Percentiles rank a stretch among this genome's conserved stretches.
Evolutionary conservation across 352 stramenopile species (phyloP).

Genomic region (Halophytophthora polymorphica): DNA sequence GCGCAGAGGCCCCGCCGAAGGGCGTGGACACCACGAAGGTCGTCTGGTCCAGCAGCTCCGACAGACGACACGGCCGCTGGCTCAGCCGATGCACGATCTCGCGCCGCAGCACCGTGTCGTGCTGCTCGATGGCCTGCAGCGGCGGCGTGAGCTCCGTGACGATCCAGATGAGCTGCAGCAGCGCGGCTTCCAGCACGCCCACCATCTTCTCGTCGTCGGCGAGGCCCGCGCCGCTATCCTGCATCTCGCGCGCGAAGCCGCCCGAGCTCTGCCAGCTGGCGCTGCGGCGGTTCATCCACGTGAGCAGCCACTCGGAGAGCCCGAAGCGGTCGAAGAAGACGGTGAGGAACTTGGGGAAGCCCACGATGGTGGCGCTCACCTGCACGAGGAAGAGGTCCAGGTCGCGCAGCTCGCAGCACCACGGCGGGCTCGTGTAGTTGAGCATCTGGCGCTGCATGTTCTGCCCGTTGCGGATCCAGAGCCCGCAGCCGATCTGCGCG

Average conservation of each 20-base stretch:
- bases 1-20: conserved; percentile 58
- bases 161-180: conserved; percentile 86
- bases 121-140: conserved; percentile 53
- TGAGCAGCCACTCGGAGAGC: conserved; percentile 68
- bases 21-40: conserved; percentile 70
- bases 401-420: conserved; percentile 69
- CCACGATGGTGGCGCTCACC: conserved; percentile 51
- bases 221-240: conserved; percentile 1
- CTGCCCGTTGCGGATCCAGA: conserved; percentile 86
- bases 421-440: conserved; percentile 73
- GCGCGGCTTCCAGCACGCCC: conserved; percentile 65
- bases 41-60: conserved; percentile 77
- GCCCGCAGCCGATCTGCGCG: conserved; percentile 69
- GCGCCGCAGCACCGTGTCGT: conserved; percentile 66
- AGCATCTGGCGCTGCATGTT: conserved; percentile 81
- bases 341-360: conserved; percentile 68
- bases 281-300: conserved; percentile 48
- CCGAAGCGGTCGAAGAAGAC: conserved; percentile 84
- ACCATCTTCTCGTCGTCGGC: conserved; percentile 62
- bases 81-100: conserved; percentile 87
- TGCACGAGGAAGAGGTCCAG: conserved; percentile 77
- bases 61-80: conserved; percentile 66
- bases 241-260: conserved; percentile 25
- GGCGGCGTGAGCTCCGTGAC: conserved; percentile 79
- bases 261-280: conserved; percentile 37